A percentile compares a stretch with the other conserved stretches of the same genome.
phyloP scores from a whole-genome alignment of 495 filamentous ascomycete species.

The Talaromyces ruber region DNA sequence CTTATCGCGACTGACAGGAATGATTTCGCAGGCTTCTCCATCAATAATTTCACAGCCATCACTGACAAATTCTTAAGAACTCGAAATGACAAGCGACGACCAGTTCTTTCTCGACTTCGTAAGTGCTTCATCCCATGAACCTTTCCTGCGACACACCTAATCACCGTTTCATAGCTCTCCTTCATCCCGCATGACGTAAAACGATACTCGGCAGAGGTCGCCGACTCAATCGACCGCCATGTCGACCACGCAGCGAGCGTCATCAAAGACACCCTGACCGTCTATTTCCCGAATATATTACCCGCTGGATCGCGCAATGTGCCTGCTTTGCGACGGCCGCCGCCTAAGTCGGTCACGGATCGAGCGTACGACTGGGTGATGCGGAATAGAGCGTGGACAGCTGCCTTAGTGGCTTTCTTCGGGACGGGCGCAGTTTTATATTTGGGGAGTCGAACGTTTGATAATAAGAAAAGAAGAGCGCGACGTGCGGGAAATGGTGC shows the following conservation, averaged over 20 bases:
- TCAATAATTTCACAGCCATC: background rate
- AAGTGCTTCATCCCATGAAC: slow-evolving; percentile 13
- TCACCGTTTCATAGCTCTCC: slow-evolving; percentile 45
- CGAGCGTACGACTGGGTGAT: slow-evolving; percentile 52
- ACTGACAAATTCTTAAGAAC: background rate
- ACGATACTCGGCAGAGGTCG: slow-evolving; percentile 53
- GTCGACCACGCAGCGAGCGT: slow-evolving; percentile 59
- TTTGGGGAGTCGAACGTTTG: slow-evolving; percentile 49
- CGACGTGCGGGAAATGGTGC: slow-evolving; percentile 73
- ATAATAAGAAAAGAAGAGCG: slow-evolving; percentile 63
- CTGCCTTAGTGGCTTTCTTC: slow-evolving; percentile 57
- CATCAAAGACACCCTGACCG: slow-evolving; percentile 53
- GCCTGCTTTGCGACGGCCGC: background rate
- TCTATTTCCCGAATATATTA: slow-evolving; percentile 35
- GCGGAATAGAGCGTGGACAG: slow-evolving; percentile 60
- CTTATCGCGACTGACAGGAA: background rate
- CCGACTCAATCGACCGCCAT: slow-evolving; percentile 67
- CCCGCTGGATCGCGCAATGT: slow-evolving; percentile 27
- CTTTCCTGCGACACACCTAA: background rate
- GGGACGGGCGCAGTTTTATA: slow-evolving; percentile 60
- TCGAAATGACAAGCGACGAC: slow-evolving; percentile 43
- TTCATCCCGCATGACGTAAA: slow-evolving; percentile 64
- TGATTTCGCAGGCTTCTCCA: background rate
- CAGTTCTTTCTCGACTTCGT: slow-evolving; percentile 44
- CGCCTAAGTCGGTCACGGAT: slow-evolving; percentile 24